Conservation (phyloP, 2,329 filamentous ascomycete species). For the Fusarium nelsonii region DNA sequence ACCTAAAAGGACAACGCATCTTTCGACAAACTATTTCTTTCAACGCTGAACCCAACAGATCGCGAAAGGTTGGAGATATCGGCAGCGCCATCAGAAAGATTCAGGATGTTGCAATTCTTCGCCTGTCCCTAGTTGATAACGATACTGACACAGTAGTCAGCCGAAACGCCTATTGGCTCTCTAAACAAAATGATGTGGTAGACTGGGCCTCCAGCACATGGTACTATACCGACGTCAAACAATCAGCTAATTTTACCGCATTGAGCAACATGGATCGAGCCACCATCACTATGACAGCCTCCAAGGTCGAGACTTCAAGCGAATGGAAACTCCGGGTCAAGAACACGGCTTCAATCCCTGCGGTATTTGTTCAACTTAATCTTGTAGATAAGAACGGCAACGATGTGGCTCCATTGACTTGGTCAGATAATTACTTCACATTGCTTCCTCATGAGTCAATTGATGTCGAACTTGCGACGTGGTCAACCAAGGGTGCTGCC, state of each 20-base stretch:
- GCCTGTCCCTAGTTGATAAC: not conserved
- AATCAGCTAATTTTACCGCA: not conserved
- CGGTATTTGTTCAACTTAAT: not conserved
- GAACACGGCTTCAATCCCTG: not conserved
- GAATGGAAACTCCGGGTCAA: not conserved
- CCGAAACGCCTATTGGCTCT: conserved; percentile 1
- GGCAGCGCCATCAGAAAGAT: not conserved
- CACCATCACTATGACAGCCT: not conserved
- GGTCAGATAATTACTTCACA: conserved; percentile 4
- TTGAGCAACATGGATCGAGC: not conserved
- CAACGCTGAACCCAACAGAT: not conserved
- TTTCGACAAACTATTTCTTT: not conserved
- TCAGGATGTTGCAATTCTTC: not conserved
- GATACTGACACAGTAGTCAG: not conserved
- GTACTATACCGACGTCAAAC: not conserved
- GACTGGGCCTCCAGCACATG: not conserved
- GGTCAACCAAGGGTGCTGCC: not conserved
- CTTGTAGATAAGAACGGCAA: not conserved
- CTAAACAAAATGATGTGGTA: not conserved
- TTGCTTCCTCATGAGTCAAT: not conserved
- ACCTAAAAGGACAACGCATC: not conserved
- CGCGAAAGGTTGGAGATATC: not conserved
- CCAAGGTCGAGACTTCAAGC: not conserved
- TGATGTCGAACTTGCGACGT: not conserved
- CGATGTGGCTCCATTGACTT: not conserved